These are phyloP conservation scores for Cercospora janseana DNA, from an alignment of 2,329 filamentous ascomycete genomes.

Conservation along the genomic window DNA sequence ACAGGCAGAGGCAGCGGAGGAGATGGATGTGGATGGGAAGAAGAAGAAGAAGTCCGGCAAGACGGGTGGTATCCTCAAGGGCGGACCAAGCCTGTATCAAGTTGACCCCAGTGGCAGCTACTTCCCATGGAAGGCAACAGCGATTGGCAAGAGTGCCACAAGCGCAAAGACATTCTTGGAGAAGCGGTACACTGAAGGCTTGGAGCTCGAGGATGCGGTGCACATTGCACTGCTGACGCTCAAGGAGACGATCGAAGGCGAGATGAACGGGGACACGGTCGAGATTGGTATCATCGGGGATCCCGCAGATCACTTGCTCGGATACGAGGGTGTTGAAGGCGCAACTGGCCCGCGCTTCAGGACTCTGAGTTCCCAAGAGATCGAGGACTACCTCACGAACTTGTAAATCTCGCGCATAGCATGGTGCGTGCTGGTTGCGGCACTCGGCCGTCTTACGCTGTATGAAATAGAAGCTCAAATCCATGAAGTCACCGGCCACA, in stretches of 20 bases:
- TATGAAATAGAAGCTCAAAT: conserved; percentile 16
- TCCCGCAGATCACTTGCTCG: conserved; percentile 87
- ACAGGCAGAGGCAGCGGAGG: conserved; percentile 60
- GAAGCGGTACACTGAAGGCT: conserved; percentile 95
- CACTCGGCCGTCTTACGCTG: conserved; percentile 8
- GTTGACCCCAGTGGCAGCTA: conserved; percentile 99
- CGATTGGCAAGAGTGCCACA: conserved; percentile 97
- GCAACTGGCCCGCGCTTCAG: conserved; percentile 83
- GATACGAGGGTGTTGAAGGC: conserved; percentile 83
- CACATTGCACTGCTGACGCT: conserved; percentile 95
- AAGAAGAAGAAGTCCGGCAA: conserved; percentile 78
- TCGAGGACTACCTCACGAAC: conserved; percentile 99
- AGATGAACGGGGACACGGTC: conserved; percentile 97
- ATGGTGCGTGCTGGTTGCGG: conserved; percentile 5
- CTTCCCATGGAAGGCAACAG: conserved; percentile 99
- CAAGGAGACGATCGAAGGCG: conserved; percentile 98
- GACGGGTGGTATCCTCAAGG: conserved; percentile 93
- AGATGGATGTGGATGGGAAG: conserved; percentile 57
- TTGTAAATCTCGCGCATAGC: conserved; percentile 58
- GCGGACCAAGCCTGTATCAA: conserved; percentile 95
- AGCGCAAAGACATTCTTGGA: conserved; percentile 98
- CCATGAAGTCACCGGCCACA: no score
- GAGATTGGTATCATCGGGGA: conserved; percentile 97
- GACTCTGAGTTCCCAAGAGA: conserved; percentile 95
- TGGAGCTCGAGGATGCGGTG: conserved; percentile 96